phyloP scores from a whole-genome alignment of 495 filamentous ascomycete genomes.

The Podospora tetraspora region DNA sequence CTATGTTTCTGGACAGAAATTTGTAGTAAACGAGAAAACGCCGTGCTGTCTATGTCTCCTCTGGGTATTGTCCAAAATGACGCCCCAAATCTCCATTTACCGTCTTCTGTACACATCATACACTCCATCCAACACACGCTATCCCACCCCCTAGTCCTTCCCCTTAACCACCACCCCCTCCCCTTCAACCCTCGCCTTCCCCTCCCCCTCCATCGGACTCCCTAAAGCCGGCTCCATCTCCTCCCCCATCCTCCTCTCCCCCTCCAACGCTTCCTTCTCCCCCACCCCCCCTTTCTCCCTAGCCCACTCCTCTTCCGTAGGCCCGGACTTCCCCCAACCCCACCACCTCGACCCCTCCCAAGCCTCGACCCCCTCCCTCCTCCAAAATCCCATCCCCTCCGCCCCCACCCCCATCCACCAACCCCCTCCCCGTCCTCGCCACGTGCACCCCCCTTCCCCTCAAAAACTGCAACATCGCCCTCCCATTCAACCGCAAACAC shows the following conservation, averaged over 20 bases:
- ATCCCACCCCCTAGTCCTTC: background rate
- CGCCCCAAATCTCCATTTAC: background rate
- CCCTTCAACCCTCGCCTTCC: background rate
- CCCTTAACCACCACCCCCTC: background rate
- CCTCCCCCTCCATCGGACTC: background rate
- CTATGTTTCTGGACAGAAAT: background rate
- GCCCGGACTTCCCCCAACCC: slow-evolving; percentile 33
- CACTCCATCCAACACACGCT: background rate
- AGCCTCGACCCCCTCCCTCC: slow-evolving; percentile 16
- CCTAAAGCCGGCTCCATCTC: slow-evolving; percentile 36
- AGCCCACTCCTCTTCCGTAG: slow-evolving; percentile 21
- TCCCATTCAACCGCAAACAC: slow-evolving; percentile 55
- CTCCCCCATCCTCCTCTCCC: slow-evolving; percentile 36
- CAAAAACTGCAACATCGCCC: slow-evolving; percentile 59
- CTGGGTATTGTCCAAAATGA: background rate
- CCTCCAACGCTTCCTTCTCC: slow-evolving; percentile 41
- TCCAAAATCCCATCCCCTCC: slow-evolving; percentile 12
- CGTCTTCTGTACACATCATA: background rate
- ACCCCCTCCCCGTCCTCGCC: slow-evolving; percentile 42
- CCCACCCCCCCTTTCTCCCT: slow-evolving; percentile 22
- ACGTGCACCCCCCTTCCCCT: slow-evolving; percentile 46
- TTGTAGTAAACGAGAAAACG: background rate
- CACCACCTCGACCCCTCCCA: slow-evolving; percentile 40
- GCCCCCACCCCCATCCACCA: slow-evolving; percentile 4
- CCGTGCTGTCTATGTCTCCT: background rate